Conservation (phyloP, 2,329 filamentous ascomycete species). For the Cladosporium austrohemisphaericum region DNA sequence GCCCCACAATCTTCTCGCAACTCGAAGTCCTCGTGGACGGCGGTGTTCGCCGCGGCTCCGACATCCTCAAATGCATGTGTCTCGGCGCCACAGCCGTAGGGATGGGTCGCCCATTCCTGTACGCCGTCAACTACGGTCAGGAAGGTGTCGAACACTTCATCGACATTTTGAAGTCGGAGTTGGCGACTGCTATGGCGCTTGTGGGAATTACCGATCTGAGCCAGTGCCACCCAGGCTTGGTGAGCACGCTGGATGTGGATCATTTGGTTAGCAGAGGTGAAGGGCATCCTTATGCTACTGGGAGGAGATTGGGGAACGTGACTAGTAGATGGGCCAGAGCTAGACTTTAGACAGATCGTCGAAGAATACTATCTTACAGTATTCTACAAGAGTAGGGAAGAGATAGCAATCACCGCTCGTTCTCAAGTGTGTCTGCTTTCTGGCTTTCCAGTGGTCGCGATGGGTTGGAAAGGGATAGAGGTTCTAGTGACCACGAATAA, state of each 20-base stretch:
- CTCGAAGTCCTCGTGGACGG: conserved; percentile 61
- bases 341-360: conserved; percentile 13
- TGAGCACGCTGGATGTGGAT: conserved; percentile 52
- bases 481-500: too few species aligned
- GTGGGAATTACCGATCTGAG: conserved; percentile 58
- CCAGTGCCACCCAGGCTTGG: conserved; percentile 56
- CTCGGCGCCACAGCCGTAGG: conserved; percentile 46
- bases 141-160: conserved; percentile 48
- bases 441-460: neutral
- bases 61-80: conserved; percentile 53
- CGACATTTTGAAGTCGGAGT: conserved; percentile 42
- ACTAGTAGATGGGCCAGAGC: neutral
- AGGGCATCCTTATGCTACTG: conserved; percentile 24
- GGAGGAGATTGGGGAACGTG: conserved; percentile 18
- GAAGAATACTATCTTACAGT: too few species aligned
- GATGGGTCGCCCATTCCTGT: conserved; percentile 56
- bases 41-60: conserved; percentile 50
- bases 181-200: conserved; percentile 63
- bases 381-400: too few species aligned
- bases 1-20: conserved; percentile 56
- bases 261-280: conserved; percentile 41
- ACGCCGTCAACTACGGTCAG: conserved; percentile 55
- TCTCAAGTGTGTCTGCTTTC: neutral
- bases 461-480: too few species aligned
- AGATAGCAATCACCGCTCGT: neutral